Base-by-base conservation (phyloP, 805 yeast species). In the Candida quercuum region DNA sequence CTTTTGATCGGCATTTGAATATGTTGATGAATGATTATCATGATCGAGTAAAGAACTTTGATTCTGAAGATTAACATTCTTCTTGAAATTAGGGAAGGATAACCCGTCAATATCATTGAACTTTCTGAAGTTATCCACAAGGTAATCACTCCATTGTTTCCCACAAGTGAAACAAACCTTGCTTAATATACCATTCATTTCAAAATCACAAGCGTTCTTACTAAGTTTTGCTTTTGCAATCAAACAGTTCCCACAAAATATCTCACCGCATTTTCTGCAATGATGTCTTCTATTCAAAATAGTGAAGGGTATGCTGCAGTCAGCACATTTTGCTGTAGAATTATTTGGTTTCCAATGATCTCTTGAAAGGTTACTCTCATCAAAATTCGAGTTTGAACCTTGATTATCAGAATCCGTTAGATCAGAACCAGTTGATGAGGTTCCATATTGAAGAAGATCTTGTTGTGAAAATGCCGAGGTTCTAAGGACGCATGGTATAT, bases 401-500 rank as follows among this genome's bases (percentile, higher is more conserved):
- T n/a, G n/a, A n/a, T n/a, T n/a, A n/a, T n/a, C n/a, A n/a, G 10
- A 9, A 6, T 11, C 16, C 16, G 27, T 10, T 15, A 15, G 16
- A 32, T 21, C 25, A 24, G 20, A 13, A 15, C 16, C 10, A 28
- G 18, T 21, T 12, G 24, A 7, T 28, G 7, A 7, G 23, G 19
- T n/a, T 30, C 20, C 13, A 22, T 19, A 19, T 21, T 7, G 31
- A 16, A 6, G 14, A n/a, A n/a, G n/a, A n/a, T n/a, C n/a, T n/a
- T 26, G 7, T 5, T 12, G 13, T 14, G 19, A 8, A 13, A 13
- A 20, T 44, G 42, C 41, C 4, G 63, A 55, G 4, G 65, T 59
- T 52, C 80, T 68, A 34, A 85, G 63, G 19, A 85, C 95, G 1
- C 93, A 89, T 0, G 95, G 95, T 0, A 81, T 66, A 51, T 83